These are phyloP conservation scores for Dipteronia sinensis DNA, from an alignment of 345 rosid genomes.

Conservation along the genomic window DNA sequence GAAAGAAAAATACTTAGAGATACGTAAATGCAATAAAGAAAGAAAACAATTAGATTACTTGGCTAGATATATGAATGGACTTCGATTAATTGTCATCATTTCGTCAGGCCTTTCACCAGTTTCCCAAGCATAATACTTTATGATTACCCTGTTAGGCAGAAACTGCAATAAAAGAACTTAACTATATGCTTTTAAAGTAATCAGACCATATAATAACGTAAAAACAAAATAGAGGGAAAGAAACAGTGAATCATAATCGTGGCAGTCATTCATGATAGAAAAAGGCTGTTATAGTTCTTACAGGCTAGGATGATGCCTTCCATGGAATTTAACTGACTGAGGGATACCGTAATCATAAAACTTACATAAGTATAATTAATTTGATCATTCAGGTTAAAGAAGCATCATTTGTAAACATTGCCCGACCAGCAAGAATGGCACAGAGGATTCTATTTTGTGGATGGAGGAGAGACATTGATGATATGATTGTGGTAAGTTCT, in stretches of 20 bases:
- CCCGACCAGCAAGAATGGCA: slow-evolving; percentile 63
- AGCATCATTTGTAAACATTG: slow-evolving; percentile 55
- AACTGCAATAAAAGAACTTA: slow-evolving; percentile 1
- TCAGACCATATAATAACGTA: neutral
- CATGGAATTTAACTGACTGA: slow-evolving; percentile 35
- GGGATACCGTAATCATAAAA: slow-evolving; percentile 31
- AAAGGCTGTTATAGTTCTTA: slow-evolving; percentile 22
- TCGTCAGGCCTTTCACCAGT: slow-evolving; percentile 10
- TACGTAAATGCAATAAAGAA: neutral
- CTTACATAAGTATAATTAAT: slow-evolving; percentile 46
- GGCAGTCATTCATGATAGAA: slow-evolving; percentile 15
- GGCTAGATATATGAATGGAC: neutral
- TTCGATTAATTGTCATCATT: neutral
- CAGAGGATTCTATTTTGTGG: slow-evolving; percentile 89
- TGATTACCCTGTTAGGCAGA: slow-evolving; percentile 6
- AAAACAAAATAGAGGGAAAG: neutral
- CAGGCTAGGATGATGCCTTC: slow-evolving; percentile 30
- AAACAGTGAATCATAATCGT: slow-evolving; percentile 4
- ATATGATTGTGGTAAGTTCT: slow-evolving; percentile 85
- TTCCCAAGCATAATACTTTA: neutral
- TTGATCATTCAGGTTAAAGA: slow-evolving; percentile 74
- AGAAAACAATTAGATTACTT: slow-evolving; percentile 10
- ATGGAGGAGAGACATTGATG: slow-evolving; percentile 90
- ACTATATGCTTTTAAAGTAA: neutral
- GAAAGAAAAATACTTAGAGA: neutral